These are phyloP conservation scores for Sclerotinia minor DNA, from an alignment of 2,329 filamentous ascomycete genomes.

Conservation along the genomic window DNA sequence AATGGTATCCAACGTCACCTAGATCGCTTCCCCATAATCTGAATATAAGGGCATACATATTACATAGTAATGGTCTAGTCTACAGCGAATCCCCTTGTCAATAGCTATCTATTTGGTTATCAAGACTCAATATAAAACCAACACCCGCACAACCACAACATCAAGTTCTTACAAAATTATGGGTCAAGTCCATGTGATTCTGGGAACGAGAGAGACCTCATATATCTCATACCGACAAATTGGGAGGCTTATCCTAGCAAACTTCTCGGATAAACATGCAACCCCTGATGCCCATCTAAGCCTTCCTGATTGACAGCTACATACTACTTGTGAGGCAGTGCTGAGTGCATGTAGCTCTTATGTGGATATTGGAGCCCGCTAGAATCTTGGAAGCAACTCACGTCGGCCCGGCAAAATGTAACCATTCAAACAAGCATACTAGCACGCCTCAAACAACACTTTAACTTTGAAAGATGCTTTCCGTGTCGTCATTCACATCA, in stretches of 20 bases:
- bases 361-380: conserved; percentile 1
- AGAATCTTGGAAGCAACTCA: conserved; percentile 12
- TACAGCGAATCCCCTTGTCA: not conserved
- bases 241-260: conserved; percentile 2
- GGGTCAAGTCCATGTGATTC: not conserved
- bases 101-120: not conserved
- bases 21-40: conserved; percentile 14
- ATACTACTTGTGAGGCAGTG: not conserved
- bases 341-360: not conserved
- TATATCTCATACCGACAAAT: conserved; percentile 17
- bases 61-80: not conserved
- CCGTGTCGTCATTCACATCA: conserved; percentile 2
- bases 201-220: conserved; percentile 3
- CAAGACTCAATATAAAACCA: not conserved
- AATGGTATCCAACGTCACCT: conserved; percentile 10
- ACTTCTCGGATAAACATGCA: conserved; percentile 18
- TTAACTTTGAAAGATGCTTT: conserved; percentile 15
- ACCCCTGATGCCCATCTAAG: conserved; percentile 17
- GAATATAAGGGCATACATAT: not conserved
- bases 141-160: not conserved
- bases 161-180: conserved; percentile 2
- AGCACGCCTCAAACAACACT: conserved; percentile 9
- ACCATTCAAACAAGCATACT: not conserved
- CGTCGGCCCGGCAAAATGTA: conserved; percentile 14
- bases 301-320: conserved; percentile 10